phyloP scores from a whole-genome alignment of 495 filamentous ascomycete species.

The Aspergillus baeticus region DNA sequence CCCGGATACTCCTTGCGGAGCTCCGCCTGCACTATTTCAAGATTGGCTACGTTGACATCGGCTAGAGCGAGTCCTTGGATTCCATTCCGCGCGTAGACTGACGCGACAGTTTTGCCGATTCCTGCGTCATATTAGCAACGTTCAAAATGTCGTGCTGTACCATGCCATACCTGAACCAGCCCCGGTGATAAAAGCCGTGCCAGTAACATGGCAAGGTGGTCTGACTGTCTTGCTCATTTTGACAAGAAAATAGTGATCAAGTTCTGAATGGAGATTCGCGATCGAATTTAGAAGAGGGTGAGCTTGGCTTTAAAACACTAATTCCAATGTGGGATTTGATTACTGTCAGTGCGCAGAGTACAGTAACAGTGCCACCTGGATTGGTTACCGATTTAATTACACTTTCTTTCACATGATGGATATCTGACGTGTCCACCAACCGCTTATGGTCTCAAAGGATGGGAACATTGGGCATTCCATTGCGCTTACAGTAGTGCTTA shows the following conservation, averaged over 20 bases:
- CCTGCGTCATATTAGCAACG: slow-evolving; percentile 14
- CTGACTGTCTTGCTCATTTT: neutral
- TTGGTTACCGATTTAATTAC: too few species aligned
- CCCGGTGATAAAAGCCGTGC: slow-evolving; percentile 27
- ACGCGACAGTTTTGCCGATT: slow-evolving; percentile 27
- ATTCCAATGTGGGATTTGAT: too few species aligned
- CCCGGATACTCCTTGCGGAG: slow-evolving; percentile 8
- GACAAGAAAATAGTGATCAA: neutral
- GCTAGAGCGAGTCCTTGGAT: slow-evolving; percentile 21
- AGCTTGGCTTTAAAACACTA: too few species aligned
- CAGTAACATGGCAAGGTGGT: slow-evolving; percentile 6
- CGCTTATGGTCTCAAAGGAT: too few species aligned
- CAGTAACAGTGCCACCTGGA: too few species aligned
- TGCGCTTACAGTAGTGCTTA: too few species aligned
- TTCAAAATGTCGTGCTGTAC: neutral
- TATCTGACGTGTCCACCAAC: too few species aligned
- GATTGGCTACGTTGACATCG: slow-evolving; percentile 21
- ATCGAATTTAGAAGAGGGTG: too few species aligned
- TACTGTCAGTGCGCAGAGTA: too few species aligned
- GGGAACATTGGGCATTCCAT: too few species aligned
- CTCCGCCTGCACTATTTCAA: slow-evolving; percentile 16
- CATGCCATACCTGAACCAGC: slow-evolving; percentile 20
- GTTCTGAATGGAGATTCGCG: too few species aligned
- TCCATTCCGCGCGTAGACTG: slow-evolving; percentile 24
- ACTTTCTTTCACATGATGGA: too few species aligned